Base-by-base conservation (phyloP, 208 protist genomes). In the Crithidia fasciculata region DNA sequence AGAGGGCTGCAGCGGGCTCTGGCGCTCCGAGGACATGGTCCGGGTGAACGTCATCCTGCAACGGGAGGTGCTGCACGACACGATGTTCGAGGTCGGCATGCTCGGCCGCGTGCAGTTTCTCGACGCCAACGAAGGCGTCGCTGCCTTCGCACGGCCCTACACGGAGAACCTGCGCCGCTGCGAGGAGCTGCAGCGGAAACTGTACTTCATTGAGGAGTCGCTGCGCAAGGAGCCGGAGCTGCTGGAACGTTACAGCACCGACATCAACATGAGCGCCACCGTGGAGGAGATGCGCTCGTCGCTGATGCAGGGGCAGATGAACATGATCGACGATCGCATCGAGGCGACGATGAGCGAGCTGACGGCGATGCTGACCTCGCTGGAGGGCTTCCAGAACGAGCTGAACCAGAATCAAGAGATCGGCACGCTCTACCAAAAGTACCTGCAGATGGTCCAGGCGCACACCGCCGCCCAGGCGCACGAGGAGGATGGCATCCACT, bases 21-120 rank as follows among this genome's bases (percentile, higher is more conserved):
- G 95, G 88, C 89, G 98, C 40, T 98, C 95, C 7, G 93, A 99
- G 88, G 95, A 99, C 73, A 99, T 99, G 98, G 72, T 88, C 55
- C 85, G 99, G 37, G 86, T 99, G 10, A 92, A 98, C 79, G 67
- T 99, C 15, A 95, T 98, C 72, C 97, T 99, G 75, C 97, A 99
- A 86, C 89, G 93, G 16, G 99, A 99, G 72, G 97, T 97, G 7
- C 96, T 95, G 44, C 98, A 99, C 61, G 95, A 98, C 58, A 96
- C 97, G 3, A 93, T 99, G 19, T 82, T 97, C 39, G 94, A 98
- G 76, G 81, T 99, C 7, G 99, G 99, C 37, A 87, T 98, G 69
- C 74, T 99, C 1, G 98, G 98, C 41, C 71, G 90, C 37, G 91
- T 99, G 72, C 95, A 99, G 89, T 99, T 99, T 59, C 86, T 90